Base-by-base conservation (phyloP, 2,329 filamentous ascomycete genomes). In the Penicillium sp. region DNA sequence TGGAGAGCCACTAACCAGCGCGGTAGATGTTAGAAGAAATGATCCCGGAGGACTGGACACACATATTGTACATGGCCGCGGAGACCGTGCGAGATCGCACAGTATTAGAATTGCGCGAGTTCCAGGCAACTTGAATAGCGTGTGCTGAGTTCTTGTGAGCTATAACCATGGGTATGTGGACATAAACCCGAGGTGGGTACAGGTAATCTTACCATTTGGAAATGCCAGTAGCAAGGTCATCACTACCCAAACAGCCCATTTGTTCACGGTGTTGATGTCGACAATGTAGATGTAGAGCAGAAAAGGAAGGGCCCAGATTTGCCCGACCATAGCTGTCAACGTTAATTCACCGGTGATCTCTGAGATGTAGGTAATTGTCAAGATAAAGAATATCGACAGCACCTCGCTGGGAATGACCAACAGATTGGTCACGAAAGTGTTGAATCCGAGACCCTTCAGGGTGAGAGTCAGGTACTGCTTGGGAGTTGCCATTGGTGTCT, bases 361-460 rank as follows among this genome's bases (percentile, higher is more conserved):
- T 3, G 67, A 58, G 2, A 59, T 37, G 27, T 68, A 70, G 3
- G 67, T 66, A 8, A 70, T 39, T 1, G 46, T 22, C 9, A 60
- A 41, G 50, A 59, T 41, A 9, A 33, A 73, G 47, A 77, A 75
- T 55, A 75, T 71, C 25, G 78, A 74, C 28, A 75, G 74, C 40
- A 73, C 74, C 53, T 69, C 77, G 4, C 75, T 74, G 2, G 77
- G 78, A 8, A 82, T 79, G 1, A 79, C 76, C 11, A 86, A 74
- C 44, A 86, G 72, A 54, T 83, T 84, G 19, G 77, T 75, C 18
- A 77, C 68, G 59, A 84, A 78, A 1, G 77, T 80, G 47, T 67
- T 66, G 65, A 82, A 83, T 12, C 74, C 80, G 11, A 82, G 68
- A 9, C 75, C 70, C 48, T 73, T 76, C 1, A 75, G 59, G 3